Evolutionary conservation across 345 rosid species (phyloP), one percentile per base, ranked within the genome.

Genomic region (Salix arbutifolia): DNA sequence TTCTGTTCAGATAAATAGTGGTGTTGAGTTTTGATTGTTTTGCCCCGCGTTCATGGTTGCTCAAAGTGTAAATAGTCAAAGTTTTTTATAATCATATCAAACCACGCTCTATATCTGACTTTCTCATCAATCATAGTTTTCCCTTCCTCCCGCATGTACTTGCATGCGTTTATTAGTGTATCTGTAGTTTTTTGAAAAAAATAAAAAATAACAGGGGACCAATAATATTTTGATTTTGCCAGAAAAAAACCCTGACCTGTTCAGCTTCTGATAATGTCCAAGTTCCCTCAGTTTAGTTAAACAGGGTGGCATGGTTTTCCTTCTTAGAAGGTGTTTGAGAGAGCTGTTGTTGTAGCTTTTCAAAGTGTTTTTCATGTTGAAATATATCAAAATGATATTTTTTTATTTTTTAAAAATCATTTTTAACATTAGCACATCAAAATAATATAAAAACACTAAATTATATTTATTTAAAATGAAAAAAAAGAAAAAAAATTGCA

Each of bases 1-100:
- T 76, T 89, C 96, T 30, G 83, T 95, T 70, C 97, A 90, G 86
- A 84, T 91, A 78, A 93, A 93, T 79, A 88, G 89, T 23, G 86
- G 92, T 26, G 83, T 95, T n/a, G 97, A 95, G 81, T 90, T 92
- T 85, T 95, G 88, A 93, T 50, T 71, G 76, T 78, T 48, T 31
- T 30, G 30, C 48, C 19, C 67, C 66, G 30, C 65, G 4, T 67
- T 31, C 65, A 42, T 68, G 28, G 21, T n/a, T 74, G 44, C 61
- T 5, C 33, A 81, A n/a, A 76, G 37, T 87, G 91, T 90, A 85
- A 38, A 87, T 87, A 85, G 74, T 50, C 52, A 10, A 6, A 6
- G 33, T 30, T 4, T 5, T 17, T n/a, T 21, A 14, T 18, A 37
- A 37, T 7, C 70, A 37, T 35, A 30, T 33, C n/a, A 67, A 33